A percentile compares a stretch with the other conserved stretches of the same genome.
phyloP scores from a whole-genome alignment of 2,329 filamentous ascomycete genomes.

The Fusarium nodosum region DNA sequence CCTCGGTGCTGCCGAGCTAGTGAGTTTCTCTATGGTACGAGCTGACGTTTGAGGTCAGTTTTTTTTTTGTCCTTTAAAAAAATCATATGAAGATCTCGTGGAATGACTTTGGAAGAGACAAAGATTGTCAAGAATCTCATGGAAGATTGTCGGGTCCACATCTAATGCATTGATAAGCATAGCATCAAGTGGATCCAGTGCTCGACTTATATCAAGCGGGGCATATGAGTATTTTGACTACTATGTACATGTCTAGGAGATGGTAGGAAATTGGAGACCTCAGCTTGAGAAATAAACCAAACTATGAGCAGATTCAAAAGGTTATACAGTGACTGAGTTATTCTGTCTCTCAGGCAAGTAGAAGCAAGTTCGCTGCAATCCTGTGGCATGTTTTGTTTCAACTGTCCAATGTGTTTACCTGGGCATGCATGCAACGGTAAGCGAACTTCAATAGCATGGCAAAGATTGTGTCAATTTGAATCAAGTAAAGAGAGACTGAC shows the following conservation, averaged over 20 bases:
- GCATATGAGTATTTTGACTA: background rate
- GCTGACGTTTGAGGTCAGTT: constrained; percentile 4
- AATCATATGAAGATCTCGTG: background rate
- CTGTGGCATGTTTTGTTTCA: no score
- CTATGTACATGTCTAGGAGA: background rate
- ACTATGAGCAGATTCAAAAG: no score
- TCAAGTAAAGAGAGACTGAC: background rate
- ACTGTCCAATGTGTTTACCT: no score
- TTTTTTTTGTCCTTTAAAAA: background rate
- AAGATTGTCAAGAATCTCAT: constrained; percentile 6
- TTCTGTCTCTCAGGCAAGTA: no score
- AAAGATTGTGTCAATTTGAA: constrained; percentile 19
- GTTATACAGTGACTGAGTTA: no score
- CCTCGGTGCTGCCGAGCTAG: constrained; percentile 26
- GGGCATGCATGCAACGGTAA: background rate
- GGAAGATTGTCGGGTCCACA: constrained; percentile 4
- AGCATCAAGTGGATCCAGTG: background rate
- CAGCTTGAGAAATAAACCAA: no score
- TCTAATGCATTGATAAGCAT: constrained; percentile 12
- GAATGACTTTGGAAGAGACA: background rate
- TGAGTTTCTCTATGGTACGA: background rate
- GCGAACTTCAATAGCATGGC: background rate
- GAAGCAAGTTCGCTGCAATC: no score
- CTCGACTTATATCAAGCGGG: background rate
- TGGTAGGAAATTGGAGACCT: no score